A percentile compares a stretch with the other conserved stretches of the same genome.
Conservation (phyloP, 176 grass and related monocot species). For the Hordeum marinum region DNA sequence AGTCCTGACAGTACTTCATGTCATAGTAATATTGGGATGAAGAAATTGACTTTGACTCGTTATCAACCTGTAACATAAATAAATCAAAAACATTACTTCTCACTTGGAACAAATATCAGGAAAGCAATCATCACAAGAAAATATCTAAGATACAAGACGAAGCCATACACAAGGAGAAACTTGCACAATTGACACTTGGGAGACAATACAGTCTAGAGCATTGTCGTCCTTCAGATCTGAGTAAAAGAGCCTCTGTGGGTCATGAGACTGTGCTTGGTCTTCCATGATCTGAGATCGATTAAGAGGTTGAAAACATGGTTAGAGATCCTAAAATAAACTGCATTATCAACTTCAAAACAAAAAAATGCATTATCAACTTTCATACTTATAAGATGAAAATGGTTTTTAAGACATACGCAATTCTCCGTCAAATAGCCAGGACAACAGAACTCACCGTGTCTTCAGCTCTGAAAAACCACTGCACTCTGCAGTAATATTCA, state of each 20-base stretch:
- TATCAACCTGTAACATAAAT: conserved; percentile 44
- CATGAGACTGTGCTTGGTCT: conserved; percentile 63
- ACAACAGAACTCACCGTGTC: conserved; percentile 68
- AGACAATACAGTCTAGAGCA: conserved; percentile 79
- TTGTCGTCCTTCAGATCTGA: conserved; percentile 89
- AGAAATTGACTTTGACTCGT: conserved; percentile 43
- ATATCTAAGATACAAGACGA: conserved; percentile 31
- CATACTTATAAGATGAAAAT: conserved; percentile 16
- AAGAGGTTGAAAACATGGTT: conserved; percentile 30
- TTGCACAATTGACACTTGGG: conserved; percentile 68
- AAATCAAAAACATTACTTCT: background rate
- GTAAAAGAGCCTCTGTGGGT: conserved; percentile 80
- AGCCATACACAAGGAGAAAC: conserved; percentile 55
- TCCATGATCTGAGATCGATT: conserved; percentile 62
- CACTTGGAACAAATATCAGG: conserved; percentile 19
- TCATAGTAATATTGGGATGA: conserved; percentile 78
- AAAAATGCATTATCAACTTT: background rate
- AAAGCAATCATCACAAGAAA: conserved; percentile 30
- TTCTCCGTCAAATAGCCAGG: conserved; percentile 4
- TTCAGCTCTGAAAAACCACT: conserved; percentile 96
- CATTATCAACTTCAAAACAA: background rate
- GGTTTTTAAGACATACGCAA: background rate
- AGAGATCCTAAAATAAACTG: conserved; percentile 10
- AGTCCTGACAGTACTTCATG: conserved; percentile 88
- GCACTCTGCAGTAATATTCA: conserved; percentile 57